Evolutionary conservation across 2,329 filamentous ascomycete species (phyloP).

Genomic region (Pseudomassariella vexata): DNA sequence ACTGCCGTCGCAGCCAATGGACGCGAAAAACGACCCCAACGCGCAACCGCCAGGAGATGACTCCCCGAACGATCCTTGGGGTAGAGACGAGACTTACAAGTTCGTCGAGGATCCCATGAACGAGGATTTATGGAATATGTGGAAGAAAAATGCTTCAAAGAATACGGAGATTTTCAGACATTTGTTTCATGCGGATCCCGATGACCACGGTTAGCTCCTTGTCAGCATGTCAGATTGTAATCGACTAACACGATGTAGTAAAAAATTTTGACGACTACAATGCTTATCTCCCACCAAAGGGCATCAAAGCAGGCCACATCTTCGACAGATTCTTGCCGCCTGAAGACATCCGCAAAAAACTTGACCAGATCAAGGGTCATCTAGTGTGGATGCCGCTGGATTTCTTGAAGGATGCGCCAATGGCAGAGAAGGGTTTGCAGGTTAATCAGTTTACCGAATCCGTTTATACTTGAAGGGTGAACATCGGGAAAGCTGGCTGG

Average conservation of each 20-base stretch:
- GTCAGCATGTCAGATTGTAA: not conserved
- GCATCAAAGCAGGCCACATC: constrained; percentile 77
- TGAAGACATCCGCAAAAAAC: constrained; percentile 65
- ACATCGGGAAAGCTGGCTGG: too few species aligned
- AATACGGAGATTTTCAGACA: constrained; percentile 76
- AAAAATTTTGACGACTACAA: constrained; percentile 90
- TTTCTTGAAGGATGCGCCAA: constrained; percentile 78
- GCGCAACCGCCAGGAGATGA: constrained; percentile 65
- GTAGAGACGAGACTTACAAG: constrained; percentile 55
- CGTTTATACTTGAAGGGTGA: constrained; percentile 79
- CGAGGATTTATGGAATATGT: constrained; percentile 61
- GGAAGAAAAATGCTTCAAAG: constrained; percentile 61
- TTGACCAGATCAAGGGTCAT: constrained; percentile 80
- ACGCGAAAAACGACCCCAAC: constrained; percentile 47
- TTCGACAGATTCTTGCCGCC: constrained; percentile 74
- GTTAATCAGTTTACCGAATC: constrained; percentile 85
- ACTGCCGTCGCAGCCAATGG: constrained; percentile 64
- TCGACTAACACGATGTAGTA: constrained; percentile 38
- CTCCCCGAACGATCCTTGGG: constrained; percentile 57
- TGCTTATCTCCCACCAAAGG: constrained; percentile 62
- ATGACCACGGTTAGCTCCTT: constrained; percentile 62
- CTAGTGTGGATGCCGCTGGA: constrained; percentile 93
- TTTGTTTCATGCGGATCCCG: constrained; percentile 82
- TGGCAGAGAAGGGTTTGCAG: constrained; percentile 84
- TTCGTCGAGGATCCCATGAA: constrained; percentile 67